Percentiles rank a stretch among this genome's conserved stretches.
Evolutionary conservation across 257 asterid species (phyloP).

Genomic region (Avicennia marina): DNA sequence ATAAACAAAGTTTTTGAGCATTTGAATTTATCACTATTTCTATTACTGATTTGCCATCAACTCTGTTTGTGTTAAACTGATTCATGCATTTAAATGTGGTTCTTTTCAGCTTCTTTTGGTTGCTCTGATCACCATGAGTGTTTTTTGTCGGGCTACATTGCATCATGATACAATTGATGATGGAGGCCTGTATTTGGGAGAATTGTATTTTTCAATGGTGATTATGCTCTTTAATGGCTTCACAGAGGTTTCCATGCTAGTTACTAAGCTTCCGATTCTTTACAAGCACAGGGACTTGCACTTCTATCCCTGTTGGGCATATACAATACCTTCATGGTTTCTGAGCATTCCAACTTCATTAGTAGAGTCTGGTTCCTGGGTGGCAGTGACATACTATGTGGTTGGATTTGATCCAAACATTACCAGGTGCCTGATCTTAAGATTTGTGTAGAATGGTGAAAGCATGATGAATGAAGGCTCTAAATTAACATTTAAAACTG

Average conservation of each 20-base stretch:
- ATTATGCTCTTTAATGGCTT: slow-evolving; percentile 91
- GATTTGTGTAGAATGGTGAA: slow-evolving; percentile 4
- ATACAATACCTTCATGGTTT: slow-evolving; percentile 88
- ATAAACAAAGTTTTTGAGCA: too few relatives aligned
- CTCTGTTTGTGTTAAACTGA: too few relatives aligned
- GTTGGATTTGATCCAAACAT: slow-evolving; percentile 92
- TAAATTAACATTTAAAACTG: slow-evolving; percentile 22
- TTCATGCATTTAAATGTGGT: slow-evolving; percentile 13
- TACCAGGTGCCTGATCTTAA: slow-evolving; percentile 41
- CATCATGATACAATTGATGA: slow-evolving; percentile 80
- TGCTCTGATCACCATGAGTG: slow-evolving; percentile 91
- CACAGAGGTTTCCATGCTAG: slow-evolving; percentile 93
- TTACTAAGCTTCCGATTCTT: slow-evolving; percentile 86
- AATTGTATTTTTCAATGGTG: slow-evolving; percentile 76
- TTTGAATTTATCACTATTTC: background rate
- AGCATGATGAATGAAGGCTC: slow-evolving; percentile 10
- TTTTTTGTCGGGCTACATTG: slow-evolving; percentile 81
- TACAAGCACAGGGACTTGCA: slow-evolving; percentile 92
- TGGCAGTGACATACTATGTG: slow-evolving; percentile 78
- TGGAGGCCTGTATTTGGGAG: slow-evolving; percentile 90
- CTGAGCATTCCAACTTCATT: slow-evolving; percentile 82
- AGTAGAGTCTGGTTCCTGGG: slow-evolving; percentile 90
- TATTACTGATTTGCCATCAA: too few relatives aligned
- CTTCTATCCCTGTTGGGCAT: slow-evolving; percentile 92
- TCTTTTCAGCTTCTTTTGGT: slow-evolving; percentile 73